phyloP scores from a whole-genome alignment of 805 yeast species.

The Candida suzukii region DNA sequence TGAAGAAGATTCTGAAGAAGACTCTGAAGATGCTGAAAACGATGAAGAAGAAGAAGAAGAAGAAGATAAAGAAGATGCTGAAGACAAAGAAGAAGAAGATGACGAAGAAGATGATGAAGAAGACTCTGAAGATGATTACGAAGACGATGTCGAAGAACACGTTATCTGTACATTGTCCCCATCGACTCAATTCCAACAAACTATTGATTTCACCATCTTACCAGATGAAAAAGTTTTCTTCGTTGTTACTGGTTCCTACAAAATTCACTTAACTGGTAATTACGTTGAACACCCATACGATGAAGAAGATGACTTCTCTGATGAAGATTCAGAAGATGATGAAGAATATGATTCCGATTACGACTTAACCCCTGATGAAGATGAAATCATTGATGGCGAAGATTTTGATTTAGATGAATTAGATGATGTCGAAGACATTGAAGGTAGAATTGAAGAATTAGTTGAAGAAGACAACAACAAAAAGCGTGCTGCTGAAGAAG shows the following conservation, averaged over 20 bases:
- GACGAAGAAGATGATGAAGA: slow-evolving; percentile 50
- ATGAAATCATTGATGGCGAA: slow-evolving; percentile 47
- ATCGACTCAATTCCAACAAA: slow-evolving; percentile 76
- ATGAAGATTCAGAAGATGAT: slow-evolving; percentile 39
- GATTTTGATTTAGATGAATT: slow-evolving; percentile 54
- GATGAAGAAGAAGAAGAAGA: slow-evolving; percentile 25
- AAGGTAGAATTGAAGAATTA: slow-evolving; percentile 67
- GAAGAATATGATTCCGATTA: slow-evolving; percentile 44
- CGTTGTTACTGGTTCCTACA: slow-evolving; percentile 93
- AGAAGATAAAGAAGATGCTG: slow-evolving; percentile 28
- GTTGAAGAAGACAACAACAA: slow-evolving; percentile 52
- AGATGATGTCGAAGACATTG: slow-evolving; percentile 65
- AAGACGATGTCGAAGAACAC: slow-evolving; percentile 75
- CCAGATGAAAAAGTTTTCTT: slow-evolving; percentile 94
- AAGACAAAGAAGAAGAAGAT: slow-evolving; percentile 40
- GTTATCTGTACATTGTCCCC: slow-evolving; percentile 90
- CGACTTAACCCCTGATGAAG: slow-evolving; percentile 73
- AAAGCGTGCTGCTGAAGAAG: slow-evolving; percentile 25
- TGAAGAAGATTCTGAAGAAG: slow-evolving; percentile 34
- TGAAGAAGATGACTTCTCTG: slow-evolving; percentile 45
- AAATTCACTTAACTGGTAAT: slow-evolving; percentile 90
- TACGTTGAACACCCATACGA: slow-evolving; percentile 94
- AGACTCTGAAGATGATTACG: slow-evolving; percentile 54
- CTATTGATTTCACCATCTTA: slow-evolving; percentile 79
- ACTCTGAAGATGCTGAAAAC: slow-evolving; percentile 27